phyloP scores from a whole-genome alignment of 2,329 filamentous ascomycete genomes.

The Thyridium curvatum region DNA sequence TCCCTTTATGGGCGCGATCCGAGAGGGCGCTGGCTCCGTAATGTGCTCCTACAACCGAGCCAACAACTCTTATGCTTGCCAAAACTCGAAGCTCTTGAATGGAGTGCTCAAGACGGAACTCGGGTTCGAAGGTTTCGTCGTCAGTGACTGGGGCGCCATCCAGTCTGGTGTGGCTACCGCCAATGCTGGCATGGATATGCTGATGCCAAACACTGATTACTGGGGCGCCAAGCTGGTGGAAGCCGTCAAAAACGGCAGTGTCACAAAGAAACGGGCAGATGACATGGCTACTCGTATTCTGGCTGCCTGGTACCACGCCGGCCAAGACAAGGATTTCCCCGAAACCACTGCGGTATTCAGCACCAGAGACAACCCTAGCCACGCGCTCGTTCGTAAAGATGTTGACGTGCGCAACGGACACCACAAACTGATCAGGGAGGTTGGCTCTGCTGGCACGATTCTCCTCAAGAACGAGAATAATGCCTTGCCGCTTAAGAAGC shows the following conservation, averaged over 20 bases:
- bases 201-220: conserved; percentile 52
- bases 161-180: conserved; percentile 50
- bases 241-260: conserved; percentile 70
- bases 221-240: conserved; percentile 64
- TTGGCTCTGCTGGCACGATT: conserved; percentile 51
- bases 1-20: conserved; percentile 57
- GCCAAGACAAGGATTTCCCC: conserved; percentile 16
- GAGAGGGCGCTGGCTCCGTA: conserved; percentile 48
- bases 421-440: conserved; percentile 48
- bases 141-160: conserved; percentile 64
- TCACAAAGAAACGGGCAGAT: conserved; percentile 63
- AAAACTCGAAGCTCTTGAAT: conserved; percentile 65
- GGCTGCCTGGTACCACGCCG: conserved; percentile 30
- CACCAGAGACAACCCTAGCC: conserved; percentile 31
- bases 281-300: conserved; percentile 72
- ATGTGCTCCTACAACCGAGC: conserved; percentile 69
- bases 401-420: conserved; percentile 46
- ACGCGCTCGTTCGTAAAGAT: conserved; percentile 39
- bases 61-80: conserved; percentile 68
- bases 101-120: conserved; percentile 58
- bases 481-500: conserved; percentile 50
- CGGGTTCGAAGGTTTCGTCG: conserved; percentile 62
- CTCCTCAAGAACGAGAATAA: conserved; percentile 66
- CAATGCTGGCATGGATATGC: conserved; percentile 62
- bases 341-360: conserved; percentile 10